phyloP scores from a whole-genome alignment of 2,329 filamentous ascomycete species.

The Curvularia sp. region DNA sequence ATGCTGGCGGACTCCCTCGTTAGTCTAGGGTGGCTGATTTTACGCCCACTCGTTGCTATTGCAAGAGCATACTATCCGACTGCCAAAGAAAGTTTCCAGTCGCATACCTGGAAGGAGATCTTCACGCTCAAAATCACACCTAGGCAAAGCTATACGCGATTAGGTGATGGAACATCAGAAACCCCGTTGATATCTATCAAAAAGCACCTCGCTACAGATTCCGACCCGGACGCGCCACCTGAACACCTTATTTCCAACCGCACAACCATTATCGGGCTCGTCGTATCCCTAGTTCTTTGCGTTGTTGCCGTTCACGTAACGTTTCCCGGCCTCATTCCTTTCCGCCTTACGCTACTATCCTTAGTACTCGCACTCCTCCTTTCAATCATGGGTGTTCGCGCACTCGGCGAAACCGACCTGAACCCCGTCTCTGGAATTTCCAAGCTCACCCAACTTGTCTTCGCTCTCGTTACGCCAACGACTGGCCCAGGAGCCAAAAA shows the following conservation, averaged over 20 bases:
- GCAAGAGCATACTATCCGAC: conserved; percentile 50
- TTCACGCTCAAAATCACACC: conserved; percentile 43
- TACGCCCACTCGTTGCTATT: conserved; percentile 66
- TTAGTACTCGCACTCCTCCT: conserved; percentile 76
- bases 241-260: conserved; percentile 79
- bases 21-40: conserved; percentile 79
- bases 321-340: conserved; percentile 82
- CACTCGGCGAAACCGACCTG: conserved; percentile 82
- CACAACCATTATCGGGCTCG: conserved; percentile 76
- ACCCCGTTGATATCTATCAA: conserved; percentile 44
- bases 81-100: conserved; percentile 34
- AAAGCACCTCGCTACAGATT: conserved; percentile 31
- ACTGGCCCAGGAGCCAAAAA: conserved; percentile 66
- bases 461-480: conserved; percentile 82
- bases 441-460: conserved; percentile 94
- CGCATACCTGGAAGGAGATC: conserved; percentile 48
- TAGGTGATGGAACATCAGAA: conserved; percentile 33
- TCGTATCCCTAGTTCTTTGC: conserved; percentile 79
- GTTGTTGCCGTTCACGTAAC: conserved; percentile 80
- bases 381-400: conserved; percentile 69
- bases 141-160: conserved; percentile 50
- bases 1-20: conserved; percentile 95
- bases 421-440: conserved; percentile 97
- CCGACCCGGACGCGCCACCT: conserved; percentile 77
- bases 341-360: conserved; percentile 83